A percentile compares a stretch with the other conserved stretches of the same genome.
These are phyloP conservation scores for Ichthyophonus hoferi DNA, from an alignment of 208 protist genomes.

Conservation along the genomic window DNA sequence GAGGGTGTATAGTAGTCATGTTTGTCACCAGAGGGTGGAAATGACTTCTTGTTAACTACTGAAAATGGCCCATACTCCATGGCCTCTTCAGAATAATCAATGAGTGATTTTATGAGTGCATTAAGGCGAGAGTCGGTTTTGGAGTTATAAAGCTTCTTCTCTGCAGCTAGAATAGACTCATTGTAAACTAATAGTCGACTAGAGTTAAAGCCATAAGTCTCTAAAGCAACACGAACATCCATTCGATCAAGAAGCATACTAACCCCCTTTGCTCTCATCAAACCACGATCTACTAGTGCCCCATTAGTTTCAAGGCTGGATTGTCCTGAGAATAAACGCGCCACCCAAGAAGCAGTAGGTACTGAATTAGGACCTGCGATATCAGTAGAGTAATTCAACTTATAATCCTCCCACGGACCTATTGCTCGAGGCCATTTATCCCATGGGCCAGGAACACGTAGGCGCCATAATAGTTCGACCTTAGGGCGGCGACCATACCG, in stretches of 20 bases:
- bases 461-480: conserved; percentile 26
- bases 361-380: not conserved
- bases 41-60: not conserved
- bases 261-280: conserved; percentile 1
- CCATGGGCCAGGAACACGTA: conserved; percentile 13
- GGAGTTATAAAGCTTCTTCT: not conserved
- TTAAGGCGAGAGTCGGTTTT: not conserved
- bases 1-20: conserved; percentile 32
- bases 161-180: conserved; percentile 9
- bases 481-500: conserved; percentile 29
- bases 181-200: conserved; percentile 2
- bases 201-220: not conserved
- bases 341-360: conserved; percentile 4
- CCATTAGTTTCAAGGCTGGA: not conserved
- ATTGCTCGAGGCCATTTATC: conserved; percentile 24
- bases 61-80: conserved; percentile 10
- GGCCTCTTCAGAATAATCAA: not conserved
- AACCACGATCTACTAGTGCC: not conserved
- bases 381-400: not conserved
- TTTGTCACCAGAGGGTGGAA: conserved; percentile 20
- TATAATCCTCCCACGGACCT: not conserved
- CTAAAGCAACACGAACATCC: not conserved
- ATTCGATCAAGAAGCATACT: not conserved
- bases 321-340: conserved; percentile 10
- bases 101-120: not conserved